phyloP scores from a whole-genome alignment of 2,329 filamentous ascomycete genomes.

The Aureobasidium subglaciale region DNA sequence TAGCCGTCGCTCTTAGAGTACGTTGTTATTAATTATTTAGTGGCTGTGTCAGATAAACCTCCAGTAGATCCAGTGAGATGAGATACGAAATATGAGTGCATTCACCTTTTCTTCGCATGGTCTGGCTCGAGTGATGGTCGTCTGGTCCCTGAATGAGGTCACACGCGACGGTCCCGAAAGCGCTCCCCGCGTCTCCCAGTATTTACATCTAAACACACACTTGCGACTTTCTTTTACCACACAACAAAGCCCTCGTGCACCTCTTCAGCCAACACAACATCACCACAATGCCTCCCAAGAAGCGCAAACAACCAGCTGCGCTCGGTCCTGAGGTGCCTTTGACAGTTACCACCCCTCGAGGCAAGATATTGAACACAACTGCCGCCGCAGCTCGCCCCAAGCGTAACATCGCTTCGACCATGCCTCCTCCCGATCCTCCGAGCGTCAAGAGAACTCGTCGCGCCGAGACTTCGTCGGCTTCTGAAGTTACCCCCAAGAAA shows the following conservation, averaged over 20 bases:
- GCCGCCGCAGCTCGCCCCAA: conserved; percentile 19
- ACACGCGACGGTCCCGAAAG: not conserved
- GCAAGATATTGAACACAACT: conserved; percentile 24
- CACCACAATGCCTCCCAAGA: conserved; percentile 16
- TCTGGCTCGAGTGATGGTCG: no score
- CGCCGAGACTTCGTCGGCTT: not conserved
- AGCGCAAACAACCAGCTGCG: not conserved
- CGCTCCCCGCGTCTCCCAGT: not conserved
- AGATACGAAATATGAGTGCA: no score
- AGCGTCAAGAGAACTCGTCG: not conserved
- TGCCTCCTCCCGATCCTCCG: conserved; percentile 4
- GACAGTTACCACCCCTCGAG: conserved; percentile 20
- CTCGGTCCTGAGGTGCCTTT: conserved; percentile 5
- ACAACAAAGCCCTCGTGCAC: not conserved
- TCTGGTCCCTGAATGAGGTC: no score
- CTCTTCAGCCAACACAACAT: not conserved
- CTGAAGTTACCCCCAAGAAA: conserved; percentile 22
- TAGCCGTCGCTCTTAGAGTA: no score
- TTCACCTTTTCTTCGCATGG: no score
- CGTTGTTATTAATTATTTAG: no score
- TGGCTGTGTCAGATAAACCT: no score
- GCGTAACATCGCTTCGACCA: conserved; percentile 7
- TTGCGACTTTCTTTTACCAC: not conserved
- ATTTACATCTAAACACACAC: conserved; percentile 8
- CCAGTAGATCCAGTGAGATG: no score